phyloP scores from a whole-genome alignment of 257 asterid genomes.

The Mitragyna speciosa region DNA sequence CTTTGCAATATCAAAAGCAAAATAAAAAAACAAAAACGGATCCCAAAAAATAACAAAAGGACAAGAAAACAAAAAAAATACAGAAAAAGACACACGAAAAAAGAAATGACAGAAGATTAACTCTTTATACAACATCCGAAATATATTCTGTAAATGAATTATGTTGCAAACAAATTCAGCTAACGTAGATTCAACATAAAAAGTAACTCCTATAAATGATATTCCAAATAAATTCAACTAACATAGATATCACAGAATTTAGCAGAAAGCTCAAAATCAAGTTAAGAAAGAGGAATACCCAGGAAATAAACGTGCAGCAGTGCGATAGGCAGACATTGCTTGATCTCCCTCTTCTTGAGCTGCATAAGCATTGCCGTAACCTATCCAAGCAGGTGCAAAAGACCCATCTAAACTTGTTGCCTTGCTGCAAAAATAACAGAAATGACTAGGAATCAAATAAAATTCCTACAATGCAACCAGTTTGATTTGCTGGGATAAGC shows the following conservation, averaged over 20 bases:
- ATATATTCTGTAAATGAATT: too few relatives aligned
- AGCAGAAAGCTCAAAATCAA: background rate
- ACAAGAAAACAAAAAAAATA: too few relatives aligned
- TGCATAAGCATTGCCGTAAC: conserved; percentile 92
- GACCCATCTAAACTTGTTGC: conserved; percentile 95
- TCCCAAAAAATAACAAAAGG: too few relatives aligned
- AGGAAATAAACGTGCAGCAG: conserved; percentile 98
- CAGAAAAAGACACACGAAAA: too few relatives aligned
- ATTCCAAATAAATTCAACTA: background rate
- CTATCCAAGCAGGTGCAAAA: conserved; percentile 98
- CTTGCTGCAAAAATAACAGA: conserved; percentile 60
- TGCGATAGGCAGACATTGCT: conserved; percentile 98
- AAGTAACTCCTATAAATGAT: background rate
- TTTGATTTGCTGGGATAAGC: background rate
- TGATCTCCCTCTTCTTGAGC: conserved; percentile 99
- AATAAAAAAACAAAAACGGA: too few relatives aligned
- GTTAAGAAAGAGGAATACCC: conserved; percentile 50
- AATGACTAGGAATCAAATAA: conserved; percentile 12
- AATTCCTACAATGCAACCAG: background rate
- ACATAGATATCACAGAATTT: background rate
- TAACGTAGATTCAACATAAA: background rate
- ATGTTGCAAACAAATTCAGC: background rate
- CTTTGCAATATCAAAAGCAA: too few relatives aligned
- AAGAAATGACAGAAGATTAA: background rate
- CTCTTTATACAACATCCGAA: too few relatives aligned